Conservation (phyloP, 495 filamentous ascomycete genomes). For the Aspergillus incahuasiensis region DNA sequence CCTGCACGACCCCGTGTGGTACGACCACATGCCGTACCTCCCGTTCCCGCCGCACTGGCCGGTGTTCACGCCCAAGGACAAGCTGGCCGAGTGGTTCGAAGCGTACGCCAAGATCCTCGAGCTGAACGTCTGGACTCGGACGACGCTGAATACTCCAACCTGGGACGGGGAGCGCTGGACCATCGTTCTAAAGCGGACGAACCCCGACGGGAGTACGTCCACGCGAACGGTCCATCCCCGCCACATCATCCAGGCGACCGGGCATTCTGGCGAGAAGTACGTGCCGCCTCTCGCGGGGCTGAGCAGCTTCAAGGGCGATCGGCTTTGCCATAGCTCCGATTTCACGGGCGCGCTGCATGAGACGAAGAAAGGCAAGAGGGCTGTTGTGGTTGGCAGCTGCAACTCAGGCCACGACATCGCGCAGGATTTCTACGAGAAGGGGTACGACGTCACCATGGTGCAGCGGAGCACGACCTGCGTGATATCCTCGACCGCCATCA, state of each 20-base stretch:
- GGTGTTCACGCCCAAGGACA: slow-evolving; percentile 74
- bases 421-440: slow-evolving; percentile 75
- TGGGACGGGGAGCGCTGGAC: slow-evolving; percentile 55
- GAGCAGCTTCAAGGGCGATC: slow-evolving; percentile 48
- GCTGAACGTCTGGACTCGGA: slow-evolving; percentile 68
- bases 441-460: slow-evolving; percentile 78
- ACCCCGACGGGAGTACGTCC: slow-evolving; percentile 44
- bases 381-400: slow-evolving; percentile 71
- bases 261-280: slow-evolving; percentile 66
- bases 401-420: slow-evolving; percentile 82
- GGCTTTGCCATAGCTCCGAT: slow-evolving; percentile 65
- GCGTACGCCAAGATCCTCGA: slow-evolving; percentile 69
- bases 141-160: slow-evolving; percentile 43
- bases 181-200: slow-evolving; percentile 50
- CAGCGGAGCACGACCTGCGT: slow-evolving; percentile 75
- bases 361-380: slow-evolving; percentile 49
- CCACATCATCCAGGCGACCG: slow-evolving; percentile 68
- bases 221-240: slow-evolving; percentile 36
- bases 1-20: slow-evolving; percentile 74
- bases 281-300: slow-evolving; percentile 59
- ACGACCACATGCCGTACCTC: slow-evolving; percentile 71
- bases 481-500: slow-evolving; percentile 51
- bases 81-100: slow-evolving; percentile 75
- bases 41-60: slow-evolving; percentile 63
- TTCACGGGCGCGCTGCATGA: slow-evolving; percentile 56